Evolutionary conservation across 352 stramenopile genomes (phyloP).

Genomic region (Pythium myriotylum): DNA sequence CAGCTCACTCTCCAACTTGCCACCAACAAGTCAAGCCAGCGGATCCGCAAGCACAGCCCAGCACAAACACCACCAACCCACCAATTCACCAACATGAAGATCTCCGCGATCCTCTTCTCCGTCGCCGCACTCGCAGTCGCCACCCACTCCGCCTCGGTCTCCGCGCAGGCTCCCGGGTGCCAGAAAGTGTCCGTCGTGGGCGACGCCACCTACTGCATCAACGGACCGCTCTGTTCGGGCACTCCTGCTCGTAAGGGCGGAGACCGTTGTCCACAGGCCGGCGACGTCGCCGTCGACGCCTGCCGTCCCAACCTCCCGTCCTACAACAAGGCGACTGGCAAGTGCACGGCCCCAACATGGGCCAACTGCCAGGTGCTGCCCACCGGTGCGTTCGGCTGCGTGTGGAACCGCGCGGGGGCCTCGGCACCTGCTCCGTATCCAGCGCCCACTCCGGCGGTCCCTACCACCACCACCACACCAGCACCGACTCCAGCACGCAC

Average conservation of each 20-base stretch:
- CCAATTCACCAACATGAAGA: conserved; percentile 18
- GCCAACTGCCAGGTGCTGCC: conserved; percentile 12
- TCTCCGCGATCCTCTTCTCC: no score
- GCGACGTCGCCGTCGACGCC: conserved; percentile 17
- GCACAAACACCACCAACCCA: background rate
- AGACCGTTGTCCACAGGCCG: conserved; percentile 22
- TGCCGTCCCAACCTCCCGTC: conserved; percentile 21
- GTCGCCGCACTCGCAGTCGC: no score
- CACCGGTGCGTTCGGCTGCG: conserved; percentile 12
- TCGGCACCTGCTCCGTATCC: background rate
- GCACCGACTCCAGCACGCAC: background rate
- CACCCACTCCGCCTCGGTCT: background rate
- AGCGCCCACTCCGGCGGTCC: background rate
- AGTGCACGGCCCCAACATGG: conserved; percentile 20
- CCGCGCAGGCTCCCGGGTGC: conserved; percentile 12
- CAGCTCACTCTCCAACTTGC: no score
- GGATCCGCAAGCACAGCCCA: background rate
- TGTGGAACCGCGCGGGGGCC: conserved; percentile 19
- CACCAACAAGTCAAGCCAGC: no score
- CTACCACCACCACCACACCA: background rate
- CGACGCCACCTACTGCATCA: conserved; percentile 38
- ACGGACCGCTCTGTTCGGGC: conserved; percentile 30
- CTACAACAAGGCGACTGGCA: conserved; percentile 17
- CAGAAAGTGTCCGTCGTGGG: conserved; percentile 33
- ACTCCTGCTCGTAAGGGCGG: conserved; percentile 11